Evolutionary conservation across 495 filamentous ascomycete genomes (phyloP), one percentile per base, ranked within the genome.

Genomic region (Articulospora tetracladia): DNA sequence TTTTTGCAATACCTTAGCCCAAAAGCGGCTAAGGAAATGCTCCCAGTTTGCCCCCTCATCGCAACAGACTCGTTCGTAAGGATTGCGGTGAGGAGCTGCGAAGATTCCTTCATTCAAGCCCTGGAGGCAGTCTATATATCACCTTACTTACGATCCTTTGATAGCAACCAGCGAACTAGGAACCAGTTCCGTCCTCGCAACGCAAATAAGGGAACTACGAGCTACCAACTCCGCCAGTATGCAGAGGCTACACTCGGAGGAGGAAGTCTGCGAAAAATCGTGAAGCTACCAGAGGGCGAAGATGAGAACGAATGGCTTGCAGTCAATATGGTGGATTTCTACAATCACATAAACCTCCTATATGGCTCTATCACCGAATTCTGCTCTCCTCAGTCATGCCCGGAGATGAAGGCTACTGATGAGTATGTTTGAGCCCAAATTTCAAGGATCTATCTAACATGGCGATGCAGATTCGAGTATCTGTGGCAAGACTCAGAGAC

Each of bases 331-430:
- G 94, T 98, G 76, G 94, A 98, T 73, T 98, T 98, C 76, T 98
- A 98, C 84, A 98, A 98, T 76, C 94, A 98, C 73, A 94, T 98
- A 73, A 98, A 98, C 76, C 86, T 98, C 25, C 88, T 98, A 55
- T 98, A 98, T 73, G 94, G 94, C 60, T 93, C 94, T 57, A 97
- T 98, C 70, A 98, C 94, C 55, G 94, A 98, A 68, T 98, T 98
- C 76, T 98, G 94, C 78, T 98, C 94, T 24, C 94, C 94, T 25
- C 89, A 90, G 65, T 90, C 92, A 54, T 98, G 94, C 71, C 94
- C 93, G 1, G 94, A 98, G 77, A 98, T 98, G 94, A 98, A 98
- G 76, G 94, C 94, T 25, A 98, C 94, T 10, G 94, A 98, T 76
- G 94, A 98, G 90, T 95, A 81, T 59, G 85, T 57, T 25, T 6